phyloP scores from a whole-genome alignment of 2,329 filamentous ascomycete species.

The Botryotinia globosa region DNA sequence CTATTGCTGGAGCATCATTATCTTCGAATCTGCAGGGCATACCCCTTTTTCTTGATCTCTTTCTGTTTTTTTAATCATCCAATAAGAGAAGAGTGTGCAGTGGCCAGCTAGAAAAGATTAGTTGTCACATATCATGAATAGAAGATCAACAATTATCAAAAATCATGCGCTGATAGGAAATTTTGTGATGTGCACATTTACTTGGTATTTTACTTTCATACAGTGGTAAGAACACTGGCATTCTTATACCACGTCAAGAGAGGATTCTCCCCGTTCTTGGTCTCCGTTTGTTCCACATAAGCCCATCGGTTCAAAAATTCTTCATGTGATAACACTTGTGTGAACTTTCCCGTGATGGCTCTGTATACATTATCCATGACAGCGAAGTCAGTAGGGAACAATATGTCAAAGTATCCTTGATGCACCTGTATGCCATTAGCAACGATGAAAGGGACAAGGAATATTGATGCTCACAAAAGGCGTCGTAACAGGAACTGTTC shows the following conservation, averaged over 20 bases:
- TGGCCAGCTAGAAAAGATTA: conserved; percentile 4
- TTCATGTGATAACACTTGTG: conserved; percentile 79
- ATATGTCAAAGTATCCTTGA: conserved; percentile 97
- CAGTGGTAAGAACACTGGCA: conserved; percentile 85
- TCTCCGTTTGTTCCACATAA: conserved; percentile 84
- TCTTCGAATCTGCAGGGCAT: neutral
- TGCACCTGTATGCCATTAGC: conserved; percentile 63
- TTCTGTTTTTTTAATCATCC: neutral
- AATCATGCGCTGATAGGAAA: neutral
- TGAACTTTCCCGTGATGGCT: conserved; percentile 88
- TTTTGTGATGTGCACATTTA: conserved; percentile 2
- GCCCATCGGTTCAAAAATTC: conserved; percentile 91
- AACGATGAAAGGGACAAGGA: neutral
- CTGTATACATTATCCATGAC: conserved; percentile 91
- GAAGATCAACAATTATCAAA: neutral
- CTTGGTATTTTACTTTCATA: conserved; percentile 47
- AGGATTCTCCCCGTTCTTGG: conserved; percentile 88
- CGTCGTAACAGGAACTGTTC: conserved; percentile 85
- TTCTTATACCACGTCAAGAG: conserved; percentile 93
- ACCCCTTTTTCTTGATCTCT: neutral
- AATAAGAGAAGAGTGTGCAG: neutral
- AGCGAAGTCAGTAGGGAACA: conserved; percentile 94
- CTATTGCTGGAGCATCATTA: neutral
- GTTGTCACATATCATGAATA: neutral
- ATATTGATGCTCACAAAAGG: conserved; percentile 65